Conservation (phyloP, 192 early-diverging fungal species). For the Podila horticola region DNA sequence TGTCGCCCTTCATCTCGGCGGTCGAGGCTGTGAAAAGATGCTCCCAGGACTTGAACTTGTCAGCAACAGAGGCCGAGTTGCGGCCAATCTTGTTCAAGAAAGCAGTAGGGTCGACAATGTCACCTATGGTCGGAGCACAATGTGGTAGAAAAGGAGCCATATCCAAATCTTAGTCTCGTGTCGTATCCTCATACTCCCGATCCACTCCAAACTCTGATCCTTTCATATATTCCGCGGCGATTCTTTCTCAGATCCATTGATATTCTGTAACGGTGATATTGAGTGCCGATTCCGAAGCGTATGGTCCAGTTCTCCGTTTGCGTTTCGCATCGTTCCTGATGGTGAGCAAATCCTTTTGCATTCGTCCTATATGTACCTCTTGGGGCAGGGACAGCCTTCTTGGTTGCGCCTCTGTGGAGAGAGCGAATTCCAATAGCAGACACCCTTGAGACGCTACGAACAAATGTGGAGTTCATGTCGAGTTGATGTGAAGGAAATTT, state of each 20-base stretch:
- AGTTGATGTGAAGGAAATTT: background rate
- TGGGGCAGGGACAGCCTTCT: constrained; percentile 39
- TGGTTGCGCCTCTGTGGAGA: constrained; percentile 28
- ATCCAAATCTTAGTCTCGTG: background rate
- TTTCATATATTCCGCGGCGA: no score
- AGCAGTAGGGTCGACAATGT: constrained; percentile 38
- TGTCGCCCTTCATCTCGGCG: constrained; percentile 61
- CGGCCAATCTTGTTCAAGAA: constrained; percentile 50
- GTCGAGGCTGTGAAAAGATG: constrained; percentile 66
- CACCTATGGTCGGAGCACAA: constrained; percentile 19
- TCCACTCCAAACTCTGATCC: background rate
- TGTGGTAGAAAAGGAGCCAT: no score
- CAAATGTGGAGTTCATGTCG: constrained; percentile 23
- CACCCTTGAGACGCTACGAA: constrained; percentile 30
- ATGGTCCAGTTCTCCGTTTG: background rate
- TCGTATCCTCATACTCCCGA: background rate
- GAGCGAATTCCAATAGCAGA: constrained; percentile 14
- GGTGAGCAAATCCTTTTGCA: background rate
- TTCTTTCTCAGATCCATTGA: no score
- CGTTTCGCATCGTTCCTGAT: background rate
- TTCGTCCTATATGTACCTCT: constrained; percentile 16
- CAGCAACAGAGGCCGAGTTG: constrained; percentile 28
- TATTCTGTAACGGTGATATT: no score
- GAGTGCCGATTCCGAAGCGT: no score
- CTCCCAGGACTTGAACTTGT: constrained; percentile 67